Evolutionary conservation across 257 asterid genomes (phyloP).

Genomic region (Fraxinus americana): DNA sequence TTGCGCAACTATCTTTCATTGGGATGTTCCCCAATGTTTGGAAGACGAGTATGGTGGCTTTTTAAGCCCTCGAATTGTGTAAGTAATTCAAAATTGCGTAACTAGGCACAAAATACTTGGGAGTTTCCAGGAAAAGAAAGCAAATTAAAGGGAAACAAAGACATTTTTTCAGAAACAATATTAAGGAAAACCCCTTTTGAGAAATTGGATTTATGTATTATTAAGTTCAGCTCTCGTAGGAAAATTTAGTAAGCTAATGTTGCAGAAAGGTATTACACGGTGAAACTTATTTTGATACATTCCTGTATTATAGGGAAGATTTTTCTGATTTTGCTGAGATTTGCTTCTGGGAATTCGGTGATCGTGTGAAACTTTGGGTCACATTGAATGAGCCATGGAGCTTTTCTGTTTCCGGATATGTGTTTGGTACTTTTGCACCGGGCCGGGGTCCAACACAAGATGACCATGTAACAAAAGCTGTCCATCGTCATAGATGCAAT

Average conservation of each 20-base stretch:
- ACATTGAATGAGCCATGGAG: slow-evolving; percentile 47
- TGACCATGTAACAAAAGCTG: neutral
- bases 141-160: too few species aligned
- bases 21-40: neutral
- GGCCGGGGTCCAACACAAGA: slow-evolving; percentile 28
- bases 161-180: too few species aligned
- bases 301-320: neutral
- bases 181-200: too few species aligned
- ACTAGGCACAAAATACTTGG: too few species aligned
- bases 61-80: neutral
- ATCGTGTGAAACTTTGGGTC: neutral
- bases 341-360: neutral
- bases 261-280: too few species aligned
- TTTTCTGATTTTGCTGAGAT: neutral
- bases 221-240: too few species aligned
- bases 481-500: neutral
- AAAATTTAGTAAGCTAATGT: too few species aligned
- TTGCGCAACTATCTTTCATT: neutral
- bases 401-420: slow-evolving; percentile 29
- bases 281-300: too few species aligned
- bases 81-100: neutral
- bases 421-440: slow-evolving; percentile 24
- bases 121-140: too few species aligned
- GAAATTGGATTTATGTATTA: too few species aligned
- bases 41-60: neutral